Percentiles rank a stretch among this genome's conserved stretches.
These are phyloP conservation scores for Tolypocladium nubicola DNA, from an alignment of 2,329 filamentous ascomycete genomes.

Conservation along the genomic window DNA sequence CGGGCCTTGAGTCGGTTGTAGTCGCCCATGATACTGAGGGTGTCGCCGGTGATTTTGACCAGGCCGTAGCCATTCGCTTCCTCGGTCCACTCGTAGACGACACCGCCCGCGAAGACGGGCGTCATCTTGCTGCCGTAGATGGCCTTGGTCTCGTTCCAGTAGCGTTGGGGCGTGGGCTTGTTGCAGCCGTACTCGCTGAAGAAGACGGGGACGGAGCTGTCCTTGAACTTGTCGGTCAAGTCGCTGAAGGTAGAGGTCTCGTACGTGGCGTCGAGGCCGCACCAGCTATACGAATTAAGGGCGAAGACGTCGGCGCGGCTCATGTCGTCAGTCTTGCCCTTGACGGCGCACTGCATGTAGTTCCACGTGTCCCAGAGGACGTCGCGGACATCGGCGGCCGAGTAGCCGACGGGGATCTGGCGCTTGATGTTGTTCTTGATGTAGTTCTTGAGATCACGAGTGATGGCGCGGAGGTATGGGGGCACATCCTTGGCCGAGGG, in stretches of 20 bases:
- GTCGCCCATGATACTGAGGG: slow-evolving; percentile 49
- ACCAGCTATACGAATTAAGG: slow-evolving; percentile 65
- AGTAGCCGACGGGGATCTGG: slow-evolving; percentile 67
- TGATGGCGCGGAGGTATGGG: slow-evolving; percentile 65
- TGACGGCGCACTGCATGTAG: slow-evolving; percentile 59
- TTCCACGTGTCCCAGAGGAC: slow-evolving; percentile 66
- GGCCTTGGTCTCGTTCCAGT: slow-evolving; percentile 64
- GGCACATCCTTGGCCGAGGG: slow-evolving; percentile 49
- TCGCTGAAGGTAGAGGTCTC: slow-evolving; percentile 50
- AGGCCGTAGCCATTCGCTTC: slow-evolving; percentile 58
- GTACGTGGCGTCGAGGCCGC: slow-evolving; percentile 50
- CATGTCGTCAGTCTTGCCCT: slow-evolving; percentile 42
- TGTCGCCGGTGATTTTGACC: slow-evolving; percentile 49
- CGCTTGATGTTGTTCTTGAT: slow-evolving; percentile 60
- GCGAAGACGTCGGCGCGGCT: slow-evolving; percentile 67
- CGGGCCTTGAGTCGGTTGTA: slow-evolving; percentile 66
- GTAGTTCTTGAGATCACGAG: slow-evolving; percentile 73
- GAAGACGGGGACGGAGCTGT: slow-evolving; percentile 63
- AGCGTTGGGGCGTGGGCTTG: slow-evolving; percentile 51
- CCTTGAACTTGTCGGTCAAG: slow-evolving; percentile 54
- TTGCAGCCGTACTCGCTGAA: slow-evolving; percentile 81
- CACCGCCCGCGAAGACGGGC: slow-evolving; percentile 57
- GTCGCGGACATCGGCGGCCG: slow-evolving; percentile 65
- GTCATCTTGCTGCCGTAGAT: slow-evolving; percentile 66
- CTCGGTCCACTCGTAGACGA: slow-evolving; percentile 74